A percentile compares a stretch with the other conserved stretches of the same genome.
Conservation (phyloP, 495 filamentous ascomycete genomes). For the Aspergillus bertholletiae region DNA sequence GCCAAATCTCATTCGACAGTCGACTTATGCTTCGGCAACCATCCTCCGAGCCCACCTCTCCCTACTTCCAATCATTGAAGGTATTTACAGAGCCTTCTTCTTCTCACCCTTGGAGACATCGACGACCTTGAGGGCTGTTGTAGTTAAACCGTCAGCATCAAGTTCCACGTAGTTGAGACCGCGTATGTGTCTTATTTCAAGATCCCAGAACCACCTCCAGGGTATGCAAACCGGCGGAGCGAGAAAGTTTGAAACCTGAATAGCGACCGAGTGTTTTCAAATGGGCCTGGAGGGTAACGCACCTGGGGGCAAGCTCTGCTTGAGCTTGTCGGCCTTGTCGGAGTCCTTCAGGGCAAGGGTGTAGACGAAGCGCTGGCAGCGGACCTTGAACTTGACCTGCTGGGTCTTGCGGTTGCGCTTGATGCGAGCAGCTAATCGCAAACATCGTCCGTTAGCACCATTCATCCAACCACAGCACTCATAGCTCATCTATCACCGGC, state of each 20-base stretch:
- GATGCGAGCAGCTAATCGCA: conserved; percentile 77
- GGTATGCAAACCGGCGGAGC: not conserved
- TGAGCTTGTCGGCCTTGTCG: conserved; percentile 99
- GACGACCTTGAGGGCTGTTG: conserved; percentile 66
- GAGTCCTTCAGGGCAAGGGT: conserved; percentile 95
- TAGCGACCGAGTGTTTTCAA: not conserved
- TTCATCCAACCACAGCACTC: not conserved
- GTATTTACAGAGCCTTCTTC: conserved; percentile 55
- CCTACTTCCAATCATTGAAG: conserved; percentile 21
- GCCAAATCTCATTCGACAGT: conserved; percentile 28
- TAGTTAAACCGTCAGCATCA: conserved; percentile 23
- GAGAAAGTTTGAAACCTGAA: not conserved
- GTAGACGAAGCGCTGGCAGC: conserved; percentile 91
- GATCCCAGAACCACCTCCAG: not conserved
- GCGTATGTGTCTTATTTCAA: not conserved
- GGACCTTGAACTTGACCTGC: conserved; percentile 99
- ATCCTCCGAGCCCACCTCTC: conserved; percentile 27
- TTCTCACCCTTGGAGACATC: conserved; percentile 75
- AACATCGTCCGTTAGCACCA: conserved; percentile 12
- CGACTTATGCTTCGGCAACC: conserved; percentile 32
- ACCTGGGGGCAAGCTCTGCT: conserved; percentile 97
- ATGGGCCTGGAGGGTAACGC: conserved; percentile 34
- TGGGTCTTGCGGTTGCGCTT: conserved; percentile 86
- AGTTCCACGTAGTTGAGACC: not conserved
- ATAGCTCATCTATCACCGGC: not conserved